A percentile compares a stretch with the other conserved stretches of the same genome.
phyloP scores from a whole-genome alignment of 768 basidiomycete species.

The Calocybe cyanea region DNA sequence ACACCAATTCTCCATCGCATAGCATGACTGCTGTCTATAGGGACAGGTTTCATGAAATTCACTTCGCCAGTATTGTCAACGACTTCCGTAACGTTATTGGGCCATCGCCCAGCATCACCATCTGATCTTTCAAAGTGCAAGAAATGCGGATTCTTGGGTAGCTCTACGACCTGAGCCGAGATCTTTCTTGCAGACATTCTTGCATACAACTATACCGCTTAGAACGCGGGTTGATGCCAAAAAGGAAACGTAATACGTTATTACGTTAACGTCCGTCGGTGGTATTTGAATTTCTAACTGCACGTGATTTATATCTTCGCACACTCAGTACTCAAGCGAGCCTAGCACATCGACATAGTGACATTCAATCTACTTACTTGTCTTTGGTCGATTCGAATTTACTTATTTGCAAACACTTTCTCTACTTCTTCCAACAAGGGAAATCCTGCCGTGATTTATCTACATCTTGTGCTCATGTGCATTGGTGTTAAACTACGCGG shows the following conservation, averaged over 20 bases:
- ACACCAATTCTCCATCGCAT: constrained; percentile 56
- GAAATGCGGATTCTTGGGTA: constrained; percentile 53
- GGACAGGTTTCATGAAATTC: constrained; percentile 63
- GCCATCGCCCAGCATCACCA: constrained; percentile 52
- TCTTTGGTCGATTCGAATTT: too few species aligned
- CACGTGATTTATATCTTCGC: constrained; percentile 3
- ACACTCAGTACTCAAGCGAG: constrained; percentile 9
- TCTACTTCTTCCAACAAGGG: too few species aligned
- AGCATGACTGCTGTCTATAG: constrained; percentile 43
- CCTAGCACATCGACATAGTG: too few species aligned
- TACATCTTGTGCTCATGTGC: constrained; percentile 54
- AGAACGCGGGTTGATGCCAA: too few species aligned
- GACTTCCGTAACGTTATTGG: constrained; percentile 46
- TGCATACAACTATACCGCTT: too few species aligned
- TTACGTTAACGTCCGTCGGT: too few species aligned
- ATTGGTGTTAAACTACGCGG: constrained; percentile 69
- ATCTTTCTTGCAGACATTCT: constrained; percentile 26
- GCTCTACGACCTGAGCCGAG: constrained; percentile 19
- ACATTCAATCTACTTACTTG: too few species aligned
- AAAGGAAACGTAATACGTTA: too few species aligned
- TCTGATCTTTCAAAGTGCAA: constrained; percentile 63
- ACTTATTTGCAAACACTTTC: too few species aligned
- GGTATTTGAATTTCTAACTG: too few species aligned
- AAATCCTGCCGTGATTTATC: constrained; percentile 62
- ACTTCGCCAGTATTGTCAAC: constrained; percentile 63